These are phyloP conservation scores for Fusarium stilboides DNA, from an alignment of 2,329 filamentous ascomycete species.

Conservation along the genomic window DNA sequence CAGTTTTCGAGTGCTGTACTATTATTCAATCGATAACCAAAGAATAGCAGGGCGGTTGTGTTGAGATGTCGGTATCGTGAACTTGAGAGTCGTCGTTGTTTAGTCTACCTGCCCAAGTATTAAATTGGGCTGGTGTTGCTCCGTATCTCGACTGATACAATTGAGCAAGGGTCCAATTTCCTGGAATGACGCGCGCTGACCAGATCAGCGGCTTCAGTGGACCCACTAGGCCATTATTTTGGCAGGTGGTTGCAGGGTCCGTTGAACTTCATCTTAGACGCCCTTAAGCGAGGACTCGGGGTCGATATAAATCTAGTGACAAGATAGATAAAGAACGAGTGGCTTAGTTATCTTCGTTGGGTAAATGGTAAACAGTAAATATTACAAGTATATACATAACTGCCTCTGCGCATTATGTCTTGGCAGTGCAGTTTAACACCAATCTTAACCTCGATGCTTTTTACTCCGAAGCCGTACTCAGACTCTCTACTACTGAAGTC, in stretches of 20 bases:
- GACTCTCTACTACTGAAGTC: slow-evolving; percentile 40
- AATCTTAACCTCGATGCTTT: neutral
- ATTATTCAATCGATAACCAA: neutral
- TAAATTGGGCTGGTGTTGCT: slow-evolving; percentile 20
- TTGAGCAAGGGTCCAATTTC: slow-evolving; percentile 37
- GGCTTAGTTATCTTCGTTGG: slow-evolving; percentile 2
- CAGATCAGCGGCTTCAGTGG: slow-evolving; percentile 29
- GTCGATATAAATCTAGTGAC: neutral
- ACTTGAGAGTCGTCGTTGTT: slow-evolving; percentile 22
- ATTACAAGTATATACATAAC: slow-evolving; percentile 33
- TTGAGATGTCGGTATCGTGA: slow-evolving; percentile 29
- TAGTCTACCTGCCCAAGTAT: slow-evolving; percentile 14
- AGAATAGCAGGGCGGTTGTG: neutral
- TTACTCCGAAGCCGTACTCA: slow-evolving; percentile 45
- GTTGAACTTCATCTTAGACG: slow-evolving; percentile 4
- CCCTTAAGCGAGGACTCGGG: neutral
- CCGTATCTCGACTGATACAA: slow-evolving; percentile 30
- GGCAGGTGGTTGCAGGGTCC: slow-evolving; percentile 21
- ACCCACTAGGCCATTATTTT: slow-evolving; percentile 4
- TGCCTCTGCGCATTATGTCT: slow-evolving; percentile 2
- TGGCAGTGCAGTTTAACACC: neutral
- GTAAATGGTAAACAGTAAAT: neutral
- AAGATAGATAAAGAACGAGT: neutral
- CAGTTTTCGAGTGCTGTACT: neutral
- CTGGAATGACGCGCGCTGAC: slow-evolving; percentile 35